Evolutionary conservation across 1,284 basidiomycete species (phyloP).

Genomic region (Pseudozyma flocculosa): DNA sequence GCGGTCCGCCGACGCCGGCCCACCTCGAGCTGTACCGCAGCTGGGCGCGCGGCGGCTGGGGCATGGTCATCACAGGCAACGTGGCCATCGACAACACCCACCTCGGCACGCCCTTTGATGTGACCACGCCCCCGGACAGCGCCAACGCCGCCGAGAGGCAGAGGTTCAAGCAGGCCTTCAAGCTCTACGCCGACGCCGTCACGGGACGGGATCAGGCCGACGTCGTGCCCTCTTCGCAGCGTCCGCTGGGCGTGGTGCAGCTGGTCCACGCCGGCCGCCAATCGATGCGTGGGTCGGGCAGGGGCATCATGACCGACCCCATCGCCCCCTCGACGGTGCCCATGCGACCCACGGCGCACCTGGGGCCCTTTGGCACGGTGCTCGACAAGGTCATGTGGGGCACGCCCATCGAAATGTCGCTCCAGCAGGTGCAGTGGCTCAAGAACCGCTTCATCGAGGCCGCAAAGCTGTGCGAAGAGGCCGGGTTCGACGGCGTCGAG

Average conservation of each 20-base stretch:
- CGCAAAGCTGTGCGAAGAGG: conserved; percentile 62
- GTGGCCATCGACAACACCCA: conserved; percentile 74
- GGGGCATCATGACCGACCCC: conserved; percentile 66
- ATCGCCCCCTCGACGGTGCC: conserved; percentile 73
- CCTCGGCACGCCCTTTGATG: conserved; percentile 77
- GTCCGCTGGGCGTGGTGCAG: conserved; percentile 67
- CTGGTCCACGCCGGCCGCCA: conserved; percentile 85
- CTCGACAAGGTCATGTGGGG: conserved; percentile 60
- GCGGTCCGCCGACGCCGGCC: conserved; percentile 48
- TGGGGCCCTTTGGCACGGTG: conserved; percentile 22
- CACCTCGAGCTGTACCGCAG: conserved; percentile 71
- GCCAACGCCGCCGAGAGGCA: conserved; percentile 46
- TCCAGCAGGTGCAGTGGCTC: conserved; percentile 67
- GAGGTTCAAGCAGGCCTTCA: conserved; percentile 53
- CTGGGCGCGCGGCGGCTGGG: conserved; percentile 81
- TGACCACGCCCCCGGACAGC: conserved; percentile 64
- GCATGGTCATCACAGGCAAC: conserved; percentile 85
- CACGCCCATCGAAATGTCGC: conserved; percentile 38
- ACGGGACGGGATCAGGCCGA: conserved; percentile 33
- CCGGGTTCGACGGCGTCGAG: conserved; percentile 72
- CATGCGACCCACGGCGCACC: conserved; percentile 60
- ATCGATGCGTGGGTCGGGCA: conserved; percentile 72
- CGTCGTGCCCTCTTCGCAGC: conserved; percentile 52
- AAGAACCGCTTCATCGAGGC: conserved; percentile 70
- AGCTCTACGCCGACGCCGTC: conserved; percentile 36